phyloP scores from a whole-genome alignment of 2,329 filamentous ascomycete genomes.

The Pseudogymnoascus sp. region DNA sequence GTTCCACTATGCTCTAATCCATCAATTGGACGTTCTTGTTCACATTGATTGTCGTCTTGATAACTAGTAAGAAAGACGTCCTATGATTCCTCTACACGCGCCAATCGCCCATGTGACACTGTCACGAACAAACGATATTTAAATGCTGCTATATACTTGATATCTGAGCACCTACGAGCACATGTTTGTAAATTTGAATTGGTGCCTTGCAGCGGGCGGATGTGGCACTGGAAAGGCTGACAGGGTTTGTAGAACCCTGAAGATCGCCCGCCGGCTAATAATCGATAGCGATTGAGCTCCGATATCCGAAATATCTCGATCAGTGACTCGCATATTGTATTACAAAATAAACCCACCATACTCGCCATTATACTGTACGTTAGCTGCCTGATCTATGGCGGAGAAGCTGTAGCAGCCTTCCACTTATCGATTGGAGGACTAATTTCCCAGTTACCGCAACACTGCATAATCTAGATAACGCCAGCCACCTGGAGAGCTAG shows the following conservation, averaged over 20 bases:
- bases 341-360: background rate
- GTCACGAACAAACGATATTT: background rate
- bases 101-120: background rate
- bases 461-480: background rate
- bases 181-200: background rate
- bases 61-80: background rate
- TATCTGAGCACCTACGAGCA: background rate
- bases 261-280: conserved; percentile 11
- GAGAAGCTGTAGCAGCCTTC: background rate
- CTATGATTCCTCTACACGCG: background rate
- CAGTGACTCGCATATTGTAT: background rate
- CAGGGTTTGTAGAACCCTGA: background rate
- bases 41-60: too few relatives aligned
- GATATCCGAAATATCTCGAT: background rate
- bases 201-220: background rate
- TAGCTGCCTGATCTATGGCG: background rate
- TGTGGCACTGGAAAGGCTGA: background rate
- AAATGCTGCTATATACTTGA: background rate
- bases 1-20: background rate
- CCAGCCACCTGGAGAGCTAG: background rate
- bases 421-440: background rate
- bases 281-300: conserved; percentile 11
- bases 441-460: conserved; percentile 4
- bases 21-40: background rate
- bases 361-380: background rate